These are phyloP conservation scores for Syzygium jambos DNA, from an alignment of 345 rosid species.

Conservation along the genomic window DNA sequence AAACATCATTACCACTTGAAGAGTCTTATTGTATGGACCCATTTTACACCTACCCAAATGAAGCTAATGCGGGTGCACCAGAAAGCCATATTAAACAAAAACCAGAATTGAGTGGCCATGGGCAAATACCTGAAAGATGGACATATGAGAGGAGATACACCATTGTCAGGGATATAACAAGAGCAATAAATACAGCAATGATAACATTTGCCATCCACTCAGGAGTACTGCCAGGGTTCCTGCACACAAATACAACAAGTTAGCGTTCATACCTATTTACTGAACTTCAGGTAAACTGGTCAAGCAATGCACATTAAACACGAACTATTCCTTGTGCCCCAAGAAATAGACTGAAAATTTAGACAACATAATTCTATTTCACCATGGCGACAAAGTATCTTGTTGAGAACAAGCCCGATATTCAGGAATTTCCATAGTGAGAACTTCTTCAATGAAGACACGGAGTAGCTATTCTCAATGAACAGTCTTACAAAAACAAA, in stretches of 20 bases:
- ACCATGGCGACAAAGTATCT: not conserved
- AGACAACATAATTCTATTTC: not conserved
- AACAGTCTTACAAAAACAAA: not conserved
- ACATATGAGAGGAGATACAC: conserved; percentile 79
- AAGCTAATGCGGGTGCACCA: not conserved
- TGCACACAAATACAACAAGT: conserved; percentile 16
- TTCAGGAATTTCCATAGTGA: not conserved
- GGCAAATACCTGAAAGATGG: conserved; percentile 68
- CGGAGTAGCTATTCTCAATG: not conserved
- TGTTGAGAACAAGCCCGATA: not conserved
- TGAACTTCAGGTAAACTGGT: not conserved
- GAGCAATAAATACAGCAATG: conserved; percentile 51
- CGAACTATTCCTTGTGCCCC: not conserved
- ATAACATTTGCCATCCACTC: conserved; percentile 75
- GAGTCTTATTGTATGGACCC: not conserved
- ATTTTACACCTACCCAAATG: not conserved
- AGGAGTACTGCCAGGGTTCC: conserved; percentile 79
- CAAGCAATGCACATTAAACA: not conserved
- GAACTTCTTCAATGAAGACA: not conserved
- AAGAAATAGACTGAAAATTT: not conserved
- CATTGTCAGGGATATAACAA: conserved; percentile 56
- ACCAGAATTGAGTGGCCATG: conserved; percentile 3
- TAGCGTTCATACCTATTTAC: not conserved
- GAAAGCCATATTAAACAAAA: not conserved
- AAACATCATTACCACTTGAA: not conserved